Conservation (phyloP, 2,329 filamentous ascomycete species). For the Microcyclospora pomicola region DNA sequence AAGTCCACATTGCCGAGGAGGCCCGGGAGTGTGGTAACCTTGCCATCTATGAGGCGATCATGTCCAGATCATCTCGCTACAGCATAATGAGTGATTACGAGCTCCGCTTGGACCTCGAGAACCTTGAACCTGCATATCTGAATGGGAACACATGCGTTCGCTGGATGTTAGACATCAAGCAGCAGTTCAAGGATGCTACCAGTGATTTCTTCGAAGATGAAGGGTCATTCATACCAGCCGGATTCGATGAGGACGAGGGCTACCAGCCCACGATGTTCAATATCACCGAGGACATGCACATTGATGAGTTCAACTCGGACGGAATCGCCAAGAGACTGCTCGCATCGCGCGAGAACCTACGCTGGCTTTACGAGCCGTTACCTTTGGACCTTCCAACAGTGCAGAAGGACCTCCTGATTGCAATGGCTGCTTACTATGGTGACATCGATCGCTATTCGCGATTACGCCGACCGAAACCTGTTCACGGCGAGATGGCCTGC, state of each 20-base stretch:
- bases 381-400: constrained; percentile 24
- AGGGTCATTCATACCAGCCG: too few species aligned
- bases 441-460: constrained; percentile 29
- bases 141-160: constrained; percentile 26
- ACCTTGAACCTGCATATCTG: too few species aligned
- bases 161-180: constrained; percentile 12
- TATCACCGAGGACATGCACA: constrained; percentile 20
- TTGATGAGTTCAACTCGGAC: constrained; percentile 6
- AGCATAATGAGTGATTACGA: constrained; percentile 27
- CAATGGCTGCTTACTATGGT: constrained; percentile 26
- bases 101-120: constrained; percentile 9
- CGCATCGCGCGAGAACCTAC: constrained; percentile 2
- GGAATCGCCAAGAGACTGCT: not conserved
- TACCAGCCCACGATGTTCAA: too few species aligned
- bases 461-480: constrained; percentile 18
- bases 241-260: not conserved
- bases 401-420: constrained; percentile 28
- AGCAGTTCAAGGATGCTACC: not conserved
- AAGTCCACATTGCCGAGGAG: too few species aligned
- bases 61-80: too few species aligned
- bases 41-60: too few species aligned
- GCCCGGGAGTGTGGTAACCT: too few species aligned
- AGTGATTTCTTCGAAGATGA: not conserved
- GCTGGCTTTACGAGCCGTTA: constrained; percentile 17
- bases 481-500: constrained; percentile 16